Evolutionary conservation across 1,284 basidiomycete genomes (phyloP).

Genomic region (Papiliotrema nemorosa): DNA sequence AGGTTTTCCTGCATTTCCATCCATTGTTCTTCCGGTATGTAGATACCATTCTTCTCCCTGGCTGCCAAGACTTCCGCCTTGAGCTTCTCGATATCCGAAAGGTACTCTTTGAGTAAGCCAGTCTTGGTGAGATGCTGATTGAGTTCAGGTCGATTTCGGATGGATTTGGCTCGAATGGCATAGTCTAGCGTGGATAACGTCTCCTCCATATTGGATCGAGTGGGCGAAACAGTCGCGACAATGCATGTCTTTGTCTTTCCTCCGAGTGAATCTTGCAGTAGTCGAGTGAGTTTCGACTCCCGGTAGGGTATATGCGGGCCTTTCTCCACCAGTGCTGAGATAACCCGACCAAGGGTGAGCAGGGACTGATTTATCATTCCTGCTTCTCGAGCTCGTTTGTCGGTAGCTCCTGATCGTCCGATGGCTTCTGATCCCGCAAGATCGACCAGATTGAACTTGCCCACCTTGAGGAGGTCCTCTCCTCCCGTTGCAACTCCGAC

Average conservation of each 20-base stretch:
- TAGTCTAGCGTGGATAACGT: slow-evolving; percentile 98
- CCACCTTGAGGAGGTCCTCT: slow-evolving; percentile 86
- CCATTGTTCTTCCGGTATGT: slow-evolving; percentile 85
- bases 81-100: slow-evolving; percentile 90
- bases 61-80: slow-evolving; percentile 83
- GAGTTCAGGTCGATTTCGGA: slow-evolving; percentile 91
- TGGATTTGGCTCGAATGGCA: slow-evolving; percentile 91
- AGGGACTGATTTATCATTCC: slow-evolving; percentile 99
- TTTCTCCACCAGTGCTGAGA: slow-evolving; percentile 92
- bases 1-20: slow-evolving; percentile 73
- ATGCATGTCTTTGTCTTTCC: slow-evolving; percentile 97
- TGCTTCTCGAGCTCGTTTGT: slow-evolving; percentile 91
- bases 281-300: slow-evolving; percentile 83
- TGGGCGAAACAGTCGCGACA: slow-evolving; percentile 91
- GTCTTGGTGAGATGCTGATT: slow-evolving; percentile 93
- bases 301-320: slow-evolving; percentile 91
- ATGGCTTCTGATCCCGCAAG: slow-evolving; percentile 98
- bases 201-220: slow-evolving; percentile 90
- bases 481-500: slow-evolving; percentile 57
- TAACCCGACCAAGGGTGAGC: slow-evolving; percentile 91
- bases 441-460: slow-evolving; percentile 96
- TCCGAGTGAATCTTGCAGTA: slow-evolving; percentile 98
- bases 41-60: slow-evolving; percentile 91
- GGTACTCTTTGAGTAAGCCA: slow-evolving; percentile 88
- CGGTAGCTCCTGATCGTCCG: slow-evolving; percentile 90